Conservation (phyloP, 2,329 filamentous ascomycete species). For the Cladosporium sp. region DNA sequence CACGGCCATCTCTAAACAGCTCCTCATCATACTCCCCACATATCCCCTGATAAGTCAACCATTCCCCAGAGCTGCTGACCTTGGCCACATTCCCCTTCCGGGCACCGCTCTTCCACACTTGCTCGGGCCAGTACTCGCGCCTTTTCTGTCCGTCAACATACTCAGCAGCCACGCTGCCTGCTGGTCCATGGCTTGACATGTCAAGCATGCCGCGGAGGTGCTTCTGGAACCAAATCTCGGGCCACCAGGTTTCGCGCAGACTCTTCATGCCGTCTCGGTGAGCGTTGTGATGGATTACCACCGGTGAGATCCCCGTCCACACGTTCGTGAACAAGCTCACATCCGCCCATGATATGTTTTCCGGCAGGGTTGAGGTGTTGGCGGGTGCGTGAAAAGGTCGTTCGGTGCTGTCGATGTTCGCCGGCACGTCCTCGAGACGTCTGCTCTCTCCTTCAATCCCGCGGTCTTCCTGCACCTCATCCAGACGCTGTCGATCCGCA, state of each 20-base stretch:
- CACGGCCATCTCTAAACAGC: slow-evolving; percentile 41
- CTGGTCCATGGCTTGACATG: slow-evolving; percentile 16
- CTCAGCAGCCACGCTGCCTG: slow-evolving; percentile 4
- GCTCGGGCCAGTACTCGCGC: background rate
- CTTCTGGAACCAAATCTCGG: slow-evolving; percentile 21
- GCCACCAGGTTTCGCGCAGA: slow-evolving; percentile 22
- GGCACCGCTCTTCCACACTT: background rate
- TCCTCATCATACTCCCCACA: slow-evolving; percentile 41
- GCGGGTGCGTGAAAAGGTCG: slow-evolving; percentile 24
- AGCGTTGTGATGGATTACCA: slow-evolving; percentile 25
- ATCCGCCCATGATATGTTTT: slow-evolving; percentile 19
- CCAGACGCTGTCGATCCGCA: slow-evolving; percentile 16
- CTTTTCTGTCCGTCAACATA: slow-evolving; percentile 26
- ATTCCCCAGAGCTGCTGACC: slow-evolving; percentile 34
- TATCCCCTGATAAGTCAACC: slow-evolving; percentile 42
- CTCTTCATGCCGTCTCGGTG: slow-evolving; percentile 19
- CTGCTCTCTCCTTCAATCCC: slow-evolving; percentile 12
- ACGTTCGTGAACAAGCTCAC: slow-evolving; percentile 24
- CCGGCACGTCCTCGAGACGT: slow-evolving; percentile 15
- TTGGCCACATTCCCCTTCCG: slow-evolving; percentile 11
- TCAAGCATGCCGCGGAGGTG: slow-evolving; percentile 19
- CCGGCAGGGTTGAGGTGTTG: slow-evolving; percentile 17
- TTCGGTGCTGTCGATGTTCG: slow-evolving; percentile 20
- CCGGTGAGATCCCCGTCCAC: slow-evolving; percentile 22
- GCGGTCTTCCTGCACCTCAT: slow-evolving; percentile 15